Base-by-base conservation (phyloP, 2,329 filamentous ascomycete species). In the Hortaea werneckii region DNA sequence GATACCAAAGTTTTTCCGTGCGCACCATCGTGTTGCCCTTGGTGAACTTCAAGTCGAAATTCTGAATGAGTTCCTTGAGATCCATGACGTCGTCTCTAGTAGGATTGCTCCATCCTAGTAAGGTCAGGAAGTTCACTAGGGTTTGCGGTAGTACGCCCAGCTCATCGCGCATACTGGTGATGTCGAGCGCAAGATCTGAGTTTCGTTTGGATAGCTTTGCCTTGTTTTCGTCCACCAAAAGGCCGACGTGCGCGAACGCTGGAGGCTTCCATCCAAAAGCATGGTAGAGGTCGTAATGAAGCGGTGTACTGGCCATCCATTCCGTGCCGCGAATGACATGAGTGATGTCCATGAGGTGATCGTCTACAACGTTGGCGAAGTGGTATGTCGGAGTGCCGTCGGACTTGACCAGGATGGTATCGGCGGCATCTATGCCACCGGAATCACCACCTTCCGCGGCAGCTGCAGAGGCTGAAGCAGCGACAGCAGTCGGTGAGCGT, bases 371-470 rank as follows among this genome's bases (percentile, higher is more conserved):
- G 60, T 96, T 98, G 4, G 92, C 92, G 50, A 98, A 82, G 65
- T 98, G 92, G 60, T 98, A 98, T 0, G 94, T 98, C 0, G 92
- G 92, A 53, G 85, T 85, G 0, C 88, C 89, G 62, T 98, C 92
- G 0, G 82, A 83, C 65, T 98, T 98, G 49, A 95, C 71, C 37
- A 98, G 72, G 50, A 98, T 85, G 13, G 88, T 90, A 59, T 96
- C 89, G 54, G 92, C 87, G 52, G 74, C 82, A 26, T 75, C 73
- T 7, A 67, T 58, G 29, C 67, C 55, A n/a, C 63, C 48, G 12
- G 55, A 54, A 27, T 51, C 47, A 11, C 53, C 55, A 28, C 59
- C 60, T 35, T 35, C 32, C 30, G 59, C 60, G 37, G 61, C 58
- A n/a, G 32, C n/a, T 20, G 20, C 20, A 12, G 54, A 40, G 28